These are phyloP conservation scores for Scheffersomyces illinoinensis DNA, from an alignment of 1,139 yeast genomes.

Conservation along the genomic window DNA sequence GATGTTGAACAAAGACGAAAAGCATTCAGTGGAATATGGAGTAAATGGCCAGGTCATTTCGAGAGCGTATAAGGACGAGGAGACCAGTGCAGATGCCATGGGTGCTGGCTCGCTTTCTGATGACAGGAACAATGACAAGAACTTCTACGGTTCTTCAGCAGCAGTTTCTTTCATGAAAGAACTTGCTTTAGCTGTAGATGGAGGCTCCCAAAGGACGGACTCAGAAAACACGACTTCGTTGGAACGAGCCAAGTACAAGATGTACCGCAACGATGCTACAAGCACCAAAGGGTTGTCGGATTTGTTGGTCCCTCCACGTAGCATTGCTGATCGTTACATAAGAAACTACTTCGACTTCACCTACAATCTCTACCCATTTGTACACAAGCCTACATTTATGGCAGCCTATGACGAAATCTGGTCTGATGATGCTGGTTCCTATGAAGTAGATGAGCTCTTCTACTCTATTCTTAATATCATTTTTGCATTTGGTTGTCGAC, in stretches of 20 bases:
- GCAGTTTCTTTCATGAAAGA: not conserved
- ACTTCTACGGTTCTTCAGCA: not conserved
- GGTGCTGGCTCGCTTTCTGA: not conserved
- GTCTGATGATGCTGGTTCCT: constrained; percentile 1
- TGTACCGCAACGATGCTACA: constrained; percentile 6
- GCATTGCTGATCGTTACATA: constrained; percentile 10
- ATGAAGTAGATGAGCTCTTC: constrained; percentile 11
- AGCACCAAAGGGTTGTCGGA: constrained; percentile 4
- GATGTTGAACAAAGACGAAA: not conserved
- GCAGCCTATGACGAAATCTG: constrained; percentile 19
- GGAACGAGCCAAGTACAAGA: constrained; percentile 3
- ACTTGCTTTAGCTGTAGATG: not conserved
- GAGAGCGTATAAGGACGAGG: not conserved
- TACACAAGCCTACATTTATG: constrained; percentile 21
- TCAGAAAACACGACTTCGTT: not conserved
- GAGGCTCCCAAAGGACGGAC: not conserved
- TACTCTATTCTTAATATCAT: constrained; percentile 12
- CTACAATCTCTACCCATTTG: constrained; percentile 18
- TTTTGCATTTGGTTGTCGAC: constrained; percentile 14
- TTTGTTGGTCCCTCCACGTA: constrained; percentile 9
- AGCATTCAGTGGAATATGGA: too few relatives aligned
- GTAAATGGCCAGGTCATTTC: not conserved
- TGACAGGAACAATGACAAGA: not conserved
- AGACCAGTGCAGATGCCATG: not conserved
- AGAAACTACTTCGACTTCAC: constrained; percentile 13